Conservation (phyloP, 2,329 filamentous ascomycete species). For the Fusarium citri region DNA sequence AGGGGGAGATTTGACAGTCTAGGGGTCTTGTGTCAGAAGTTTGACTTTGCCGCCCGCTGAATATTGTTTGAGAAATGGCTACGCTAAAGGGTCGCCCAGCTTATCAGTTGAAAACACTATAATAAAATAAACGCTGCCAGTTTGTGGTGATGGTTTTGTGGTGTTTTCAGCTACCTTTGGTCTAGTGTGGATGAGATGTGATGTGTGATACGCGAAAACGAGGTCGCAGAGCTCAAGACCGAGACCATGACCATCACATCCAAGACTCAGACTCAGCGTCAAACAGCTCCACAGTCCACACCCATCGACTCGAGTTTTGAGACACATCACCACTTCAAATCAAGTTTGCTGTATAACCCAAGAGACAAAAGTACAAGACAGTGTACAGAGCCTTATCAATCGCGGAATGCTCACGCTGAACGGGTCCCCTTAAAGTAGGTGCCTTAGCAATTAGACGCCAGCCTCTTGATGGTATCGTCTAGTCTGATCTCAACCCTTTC, state of each 20-base stretch:
- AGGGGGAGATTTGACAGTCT: slow-evolving; percentile 34
- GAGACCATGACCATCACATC: slow-evolving; percentile 18
- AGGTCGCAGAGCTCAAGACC: slow-evolving; percentile 10
- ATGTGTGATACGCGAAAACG: slow-evolving; percentile 8
- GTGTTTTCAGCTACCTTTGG: slow-evolving; percentile 29
- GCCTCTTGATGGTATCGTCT: slow-evolving; percentile 34
- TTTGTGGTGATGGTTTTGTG: slow-evolving; percentile 13
- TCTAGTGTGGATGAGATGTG: background rate
- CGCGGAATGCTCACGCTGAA: background rate
- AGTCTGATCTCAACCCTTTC: slow-evolving; percentile 37
- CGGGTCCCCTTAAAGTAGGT: slow-evolving; percentile 14
- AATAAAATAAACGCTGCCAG: background rate
- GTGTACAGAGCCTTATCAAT: background rate
- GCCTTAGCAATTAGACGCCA: slow-evolving; percentile 24
- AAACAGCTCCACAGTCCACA: slow-evolving; percentile 15
- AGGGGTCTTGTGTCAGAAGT: slow-evolving; percentile 24
- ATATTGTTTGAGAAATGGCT: slow-evolving; percentile 10
- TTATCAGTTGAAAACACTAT: background rate
- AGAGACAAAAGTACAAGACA: slow-evolving; percentile 13
- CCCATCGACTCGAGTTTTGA: slow-evolving; percentile 3
- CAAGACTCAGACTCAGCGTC: background rate
- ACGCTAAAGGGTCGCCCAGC: slow-evolving; percentile 17
- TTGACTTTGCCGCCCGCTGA: slow-evolving; percentile 24
- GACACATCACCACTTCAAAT: slow-evolving; percentile 20
- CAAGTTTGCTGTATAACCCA: slow-evolving; percentile 8